phyloP scores from a whole-genome alignment of 2,329 filamentous ascomycete species.

The Graphilbum ipis-grandicollis region DNA sequence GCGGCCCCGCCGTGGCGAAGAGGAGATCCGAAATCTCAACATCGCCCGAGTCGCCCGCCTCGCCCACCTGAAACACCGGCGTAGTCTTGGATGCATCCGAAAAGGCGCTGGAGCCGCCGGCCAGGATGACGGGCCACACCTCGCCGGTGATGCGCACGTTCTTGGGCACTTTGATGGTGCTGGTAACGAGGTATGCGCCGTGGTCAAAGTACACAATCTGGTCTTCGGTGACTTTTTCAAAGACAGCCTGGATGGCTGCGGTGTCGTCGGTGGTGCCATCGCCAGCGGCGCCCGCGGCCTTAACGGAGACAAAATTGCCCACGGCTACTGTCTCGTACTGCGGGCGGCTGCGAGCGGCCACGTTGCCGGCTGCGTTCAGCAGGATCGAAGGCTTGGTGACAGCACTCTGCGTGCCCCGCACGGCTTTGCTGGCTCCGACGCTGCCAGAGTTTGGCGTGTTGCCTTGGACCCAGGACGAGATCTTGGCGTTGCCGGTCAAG shows the following conservation, averaged over 20 bases:
- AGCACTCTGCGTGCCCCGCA: slow-evolving; percentile 40
- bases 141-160: slow-evolving; percentile 80
- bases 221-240: slow-evolving; percentile 47
- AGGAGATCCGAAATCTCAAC: slow-evolving; percentile 83
- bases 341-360: slow-evolving; percentile 77
- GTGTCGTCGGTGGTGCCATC: slow-evolving; percentile 84
- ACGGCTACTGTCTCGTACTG: slow-evolving; percentile 58
- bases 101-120: slow-evolving; percentile 54
- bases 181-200: slow-evolving; percentile 53
- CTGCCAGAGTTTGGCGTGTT: slow-evolving; percentile 28
- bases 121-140: slow-evolving; percentile 82
- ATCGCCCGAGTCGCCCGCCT: slow-evolving; percentile 55
- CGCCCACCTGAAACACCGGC: slow-evolving; percentile 73
- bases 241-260: slow-evolving; percentile 58
- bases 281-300: slow-evolving; percentile 65
- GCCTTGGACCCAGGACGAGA: slow-evolving; percentile 66
- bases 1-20: slow-evolving; percentile 66
- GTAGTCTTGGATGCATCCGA: slow-evolving; percentile 56
- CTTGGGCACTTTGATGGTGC: slow-evolving; percentile 56
- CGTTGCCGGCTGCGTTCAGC: slow-evolving; percentile 42
- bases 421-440: slow-evolving; percentile 28
- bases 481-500: slow-evolving; percentile 49
- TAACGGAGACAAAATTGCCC: slow-evolving; percentile 68
- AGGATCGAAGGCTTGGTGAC: slow-evolving; percentile 50
- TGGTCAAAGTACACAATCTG: slow-evolving; percentile 61